Percentiles rank a stretch among this genome's conserved stretches.
These are phyloP conservation scores for Microdochium nivale DNA, from an alignment of 2,329 filamentous ascomycete species.

Conservation along the genomic window DNA sequence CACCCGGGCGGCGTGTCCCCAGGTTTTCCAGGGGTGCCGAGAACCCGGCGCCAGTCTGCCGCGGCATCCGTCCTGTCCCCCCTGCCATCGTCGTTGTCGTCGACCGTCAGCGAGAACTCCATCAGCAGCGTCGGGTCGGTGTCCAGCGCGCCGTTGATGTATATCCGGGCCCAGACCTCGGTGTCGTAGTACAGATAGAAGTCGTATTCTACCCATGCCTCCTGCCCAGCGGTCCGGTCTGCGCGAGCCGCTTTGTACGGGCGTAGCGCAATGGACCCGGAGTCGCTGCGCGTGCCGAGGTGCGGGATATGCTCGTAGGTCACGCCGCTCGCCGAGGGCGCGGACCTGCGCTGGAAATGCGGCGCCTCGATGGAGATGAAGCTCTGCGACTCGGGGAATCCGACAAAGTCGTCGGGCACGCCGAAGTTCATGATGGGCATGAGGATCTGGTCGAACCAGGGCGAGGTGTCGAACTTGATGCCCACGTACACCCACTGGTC, in stretches of 20 bases:
- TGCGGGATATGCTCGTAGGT: slow-evolving; percentile 18
- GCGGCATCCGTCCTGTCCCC: too few species aligned
- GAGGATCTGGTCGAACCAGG: slow-evolving; percentile 26
- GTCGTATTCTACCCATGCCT: slow-evolving; percentile 17
- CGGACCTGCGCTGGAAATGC: slow-evolving; percentile 13
- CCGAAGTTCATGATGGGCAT: slow-evolving; percentile 13
- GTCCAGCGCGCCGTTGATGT: slow-evolving; percentile 35
- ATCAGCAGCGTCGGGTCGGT: slow-evolving; percentile 39
- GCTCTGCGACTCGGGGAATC: slow-evolving; percentile 24
- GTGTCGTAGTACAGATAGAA: slow-evolving; percentile 20
- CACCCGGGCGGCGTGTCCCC: slow-evolving; percentile 37
- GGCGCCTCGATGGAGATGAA: slow-evolving; percentile 25
- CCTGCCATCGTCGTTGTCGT: slow-evolving; percentile 32
- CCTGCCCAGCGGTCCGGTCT: slow-evolving; percentile 5
- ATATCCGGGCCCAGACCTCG: slow-evolving; percentile 18
- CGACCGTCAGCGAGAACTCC: slow-evolving; percentile 39
- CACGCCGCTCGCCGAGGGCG: slow-evolving; percentile 8
- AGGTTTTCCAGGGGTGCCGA: slow-evolving; percentile 30
- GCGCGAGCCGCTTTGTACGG: slow-evolving; percentile 13
- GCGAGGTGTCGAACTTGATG: slow-evolving; percentile 21
- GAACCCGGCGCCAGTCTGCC: slow-evolving; percentile 18
- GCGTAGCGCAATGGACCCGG: slow-evolving; percentile 14
- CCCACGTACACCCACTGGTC: slow-evolving; percentile 17
- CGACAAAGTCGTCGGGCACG: slow-evolving; percentile 7
- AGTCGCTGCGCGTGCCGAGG: slow-evolving; percentile 17